A percentile compares a stretch with the other conserved stretches of the same genome.
phyloP scores from a whole-genome alignment of 208 protist species.

The Trypanosoma brucei region DNA sequence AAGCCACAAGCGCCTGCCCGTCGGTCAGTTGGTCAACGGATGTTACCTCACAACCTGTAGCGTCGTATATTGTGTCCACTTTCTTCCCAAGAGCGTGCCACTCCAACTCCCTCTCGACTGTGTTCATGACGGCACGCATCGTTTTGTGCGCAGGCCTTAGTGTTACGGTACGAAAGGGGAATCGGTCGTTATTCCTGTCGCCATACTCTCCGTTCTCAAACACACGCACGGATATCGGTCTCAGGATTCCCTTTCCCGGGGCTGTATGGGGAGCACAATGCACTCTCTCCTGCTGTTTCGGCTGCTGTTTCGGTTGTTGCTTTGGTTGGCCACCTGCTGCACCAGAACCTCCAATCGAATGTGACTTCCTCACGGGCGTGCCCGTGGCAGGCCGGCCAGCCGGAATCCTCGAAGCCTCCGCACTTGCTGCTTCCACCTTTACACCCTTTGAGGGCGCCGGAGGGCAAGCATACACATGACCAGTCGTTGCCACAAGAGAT shows the following conservation, averaged over 20 bases:
- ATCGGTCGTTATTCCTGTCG: conserved; percentile 39
- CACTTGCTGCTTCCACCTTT: background rate
- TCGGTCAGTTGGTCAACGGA: conserved; percentile 50
- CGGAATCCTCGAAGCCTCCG: background rate
- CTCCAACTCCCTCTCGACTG: conserved; percentile 75
- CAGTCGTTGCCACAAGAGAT: conserved; percentile 54
- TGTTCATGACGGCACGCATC: conserved; percentile 52
- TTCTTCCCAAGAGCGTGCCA: conserved; percentile 68
- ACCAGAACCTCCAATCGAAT: background rate
- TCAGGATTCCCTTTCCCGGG: conserved; percentile 15
- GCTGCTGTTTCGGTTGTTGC: background rate
- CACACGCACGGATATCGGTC: conserved; percentile 70
- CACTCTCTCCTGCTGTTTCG: background rate
- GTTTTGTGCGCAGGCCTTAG: conserved; percentile 82
- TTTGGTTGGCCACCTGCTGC: too few relatives aligned
- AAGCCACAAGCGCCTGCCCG: conserved; percentile 70
- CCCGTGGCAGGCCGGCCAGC: conserved; percentile 4
- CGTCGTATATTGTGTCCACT: conserved; percentile 76
- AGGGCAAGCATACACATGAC: conserved; percentile 28
- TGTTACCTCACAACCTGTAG: conserved; percentile 58
- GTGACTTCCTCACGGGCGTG: background rate
- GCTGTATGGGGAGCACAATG: background rate
- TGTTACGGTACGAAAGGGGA: conserved; percentile 72
- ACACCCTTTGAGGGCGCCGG: background rate
- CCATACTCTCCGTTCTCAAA: conserved; percentile 89